Evolutionary conservation across 1,284 basidiomycete species (phyloP).

Genomic region (Tetrapyrgos nigripes): DNA sequence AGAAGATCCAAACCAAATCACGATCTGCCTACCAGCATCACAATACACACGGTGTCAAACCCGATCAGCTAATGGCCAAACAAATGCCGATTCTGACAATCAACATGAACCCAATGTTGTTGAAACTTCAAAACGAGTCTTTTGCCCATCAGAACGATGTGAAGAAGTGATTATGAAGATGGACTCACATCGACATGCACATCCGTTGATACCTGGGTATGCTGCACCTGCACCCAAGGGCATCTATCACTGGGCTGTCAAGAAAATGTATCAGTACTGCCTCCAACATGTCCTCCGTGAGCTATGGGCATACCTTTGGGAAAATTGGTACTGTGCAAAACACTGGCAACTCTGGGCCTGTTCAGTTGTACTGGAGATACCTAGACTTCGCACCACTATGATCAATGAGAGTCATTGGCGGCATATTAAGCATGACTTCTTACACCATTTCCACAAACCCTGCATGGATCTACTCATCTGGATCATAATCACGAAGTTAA

Average conservation of each 20-base stretch:
- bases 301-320: conserved; percentile 38
- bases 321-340: conserved; percentile 33
- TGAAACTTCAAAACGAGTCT: background rate
- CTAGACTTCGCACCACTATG: conserved; percentile 15
- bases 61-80: background rate
- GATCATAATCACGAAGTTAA: conserved; percentile 36
- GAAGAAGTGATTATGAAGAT: conserved; percentile 27
- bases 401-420: conserved; percentile 26
- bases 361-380: conserved; percentile 8
- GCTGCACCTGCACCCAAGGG: conserved; percentile 25
- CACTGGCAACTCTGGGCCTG: conserved; percentile 30
- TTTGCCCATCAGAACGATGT: conserved; percentile 16
- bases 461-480: conserved; percentile 36
- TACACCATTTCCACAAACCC: conserved; percentile 37
- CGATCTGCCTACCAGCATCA: background rate
- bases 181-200: conserved; percentile 31
- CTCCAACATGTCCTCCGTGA: conserved; percentile 28
- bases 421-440: conserved; percentile 37
- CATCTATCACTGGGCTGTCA: conserved; percentile 33
- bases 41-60: background rate
- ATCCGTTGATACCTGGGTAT: conserved; percentile 36
- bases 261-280: conserved; percentile 35
- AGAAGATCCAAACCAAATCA: background rate
- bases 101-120: background rate
- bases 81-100: too few species aligned